These are phyloP conservation scores for Stemphylium vesicarium DNA, from an alignment of 2,329 filamentous ascomycete species.

Conservation along the genomic window DNA sequence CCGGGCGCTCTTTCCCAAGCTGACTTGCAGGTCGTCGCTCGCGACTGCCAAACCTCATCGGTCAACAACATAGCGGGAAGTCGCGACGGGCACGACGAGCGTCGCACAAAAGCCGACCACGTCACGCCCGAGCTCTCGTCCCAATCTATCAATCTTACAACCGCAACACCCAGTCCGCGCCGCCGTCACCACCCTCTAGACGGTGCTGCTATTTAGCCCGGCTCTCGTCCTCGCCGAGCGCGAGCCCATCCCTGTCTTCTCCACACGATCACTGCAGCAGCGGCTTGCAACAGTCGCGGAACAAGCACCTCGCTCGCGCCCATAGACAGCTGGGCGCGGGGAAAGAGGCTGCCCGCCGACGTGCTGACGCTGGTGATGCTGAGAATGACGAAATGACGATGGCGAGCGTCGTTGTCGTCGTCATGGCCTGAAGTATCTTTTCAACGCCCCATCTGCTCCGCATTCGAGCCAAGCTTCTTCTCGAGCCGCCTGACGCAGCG, in stretches of 20 bases:
- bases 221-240: conserved; percentile 8
- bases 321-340: conserved; percentile 13
- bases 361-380: background rate
- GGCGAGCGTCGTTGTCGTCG: background rate
- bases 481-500: conserved; percentile 37
- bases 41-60: conserved; percentile 23
- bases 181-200: background rate
- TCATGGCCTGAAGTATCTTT: conserved; percentile 19
- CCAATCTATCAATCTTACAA: background rate
- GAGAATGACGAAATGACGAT: background rate
- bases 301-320: conserved; percentile 4
- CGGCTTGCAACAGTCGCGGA: conserved; percentile 12
- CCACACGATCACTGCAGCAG: conserved; percentile 21
- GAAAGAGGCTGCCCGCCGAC: background rate
- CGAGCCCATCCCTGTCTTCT: conserved; percentile 22
- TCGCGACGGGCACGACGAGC: conserved; percentile 18
- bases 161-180: too few relatives aligned
- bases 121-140: conserved; percentile 11
- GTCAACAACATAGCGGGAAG: conserved; percentile 22
- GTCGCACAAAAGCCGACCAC: conserved; percentile 25
- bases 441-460: conserved; percentile 12
- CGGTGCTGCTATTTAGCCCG: conserved; percentile 18
- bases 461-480: conserved; percentile 22
- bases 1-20: conserved; percentile 22
- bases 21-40: conserved; percentile 7